A percentile compares a stretch with the other conserved stretches of the same genome.
phyloP scores from a whole-genome alignment of 306 rosid genomes.

The Acmispon strigosus region DNA sequence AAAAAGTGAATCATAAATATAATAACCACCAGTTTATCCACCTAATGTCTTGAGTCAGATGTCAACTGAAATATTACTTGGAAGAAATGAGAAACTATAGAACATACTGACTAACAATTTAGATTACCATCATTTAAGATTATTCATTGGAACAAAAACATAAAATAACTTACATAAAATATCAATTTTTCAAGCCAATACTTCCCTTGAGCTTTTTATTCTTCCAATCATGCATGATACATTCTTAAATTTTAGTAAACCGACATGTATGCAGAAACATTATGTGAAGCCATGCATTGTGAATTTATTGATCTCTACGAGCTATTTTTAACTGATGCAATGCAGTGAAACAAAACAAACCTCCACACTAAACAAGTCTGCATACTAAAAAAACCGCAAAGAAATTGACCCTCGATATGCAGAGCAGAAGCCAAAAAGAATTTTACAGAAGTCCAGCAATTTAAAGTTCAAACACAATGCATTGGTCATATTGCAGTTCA shows the following conservation, averaged over 20 bases:
- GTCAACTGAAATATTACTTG: background rate
- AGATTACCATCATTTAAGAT: background rate
- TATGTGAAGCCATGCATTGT: background rate
- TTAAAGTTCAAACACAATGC: background rate
- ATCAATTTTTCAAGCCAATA: background rate
- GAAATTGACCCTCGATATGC: background rate
- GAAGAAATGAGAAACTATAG: background rate
- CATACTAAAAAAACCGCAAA: background rate
- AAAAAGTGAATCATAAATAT: background rate
- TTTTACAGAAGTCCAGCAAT: background rate
- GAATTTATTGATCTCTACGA: background rate
- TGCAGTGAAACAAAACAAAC: background rate
- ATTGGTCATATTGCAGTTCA: background rate
- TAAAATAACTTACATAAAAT: background rate
- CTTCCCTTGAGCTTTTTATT: background rate
- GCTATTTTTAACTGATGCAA: background rate
- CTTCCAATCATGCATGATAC: background rate
- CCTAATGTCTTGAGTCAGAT: background rate
- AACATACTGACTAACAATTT: background rate
- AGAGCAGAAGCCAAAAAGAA: background rate
- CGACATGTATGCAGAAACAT: background rate
- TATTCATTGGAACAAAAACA: background rate
- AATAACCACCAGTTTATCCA: background rate
- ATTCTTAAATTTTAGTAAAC: background rate
- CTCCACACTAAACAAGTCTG: background rate